Evolutionary conservation across 768 basidiomycete genomes (phyloP).

Genomic region (Agaricus bisporus): DNA sequence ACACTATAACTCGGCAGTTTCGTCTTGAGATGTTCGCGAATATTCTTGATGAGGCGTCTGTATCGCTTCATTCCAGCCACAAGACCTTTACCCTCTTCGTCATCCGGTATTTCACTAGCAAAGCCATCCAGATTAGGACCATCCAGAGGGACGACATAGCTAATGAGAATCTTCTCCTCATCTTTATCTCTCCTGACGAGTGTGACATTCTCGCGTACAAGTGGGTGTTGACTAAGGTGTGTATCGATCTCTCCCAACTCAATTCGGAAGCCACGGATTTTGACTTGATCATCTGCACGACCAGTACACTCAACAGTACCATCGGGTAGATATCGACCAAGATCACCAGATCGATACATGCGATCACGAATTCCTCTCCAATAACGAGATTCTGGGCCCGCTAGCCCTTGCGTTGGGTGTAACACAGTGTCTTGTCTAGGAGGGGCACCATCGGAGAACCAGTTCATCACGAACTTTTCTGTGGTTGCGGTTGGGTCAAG

Average conservation of each 20-base stretch:
- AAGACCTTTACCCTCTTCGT: constrained; percentile 53
- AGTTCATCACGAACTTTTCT: constrained; percentile 93
- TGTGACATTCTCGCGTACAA: constrained; percentile 97
- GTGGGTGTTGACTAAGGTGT: constrained; percentile 86
- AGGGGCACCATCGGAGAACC: constrained; percentile 59
- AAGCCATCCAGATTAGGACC: constrained; percentile 60
- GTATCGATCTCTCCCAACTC: constrained; percentile 98
- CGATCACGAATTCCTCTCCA: constrained; percentile 97
- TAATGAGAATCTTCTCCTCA: constrained; percentile 97
- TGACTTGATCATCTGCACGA: constrained; percentile 97
- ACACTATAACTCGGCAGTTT: constrained; percentile 94
- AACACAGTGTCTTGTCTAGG: constrained; percentile 67
- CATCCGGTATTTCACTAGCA: constrained; percentile 58
- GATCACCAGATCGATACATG: constrained; percentile 97
- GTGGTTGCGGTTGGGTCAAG: constrained; percentile 74
- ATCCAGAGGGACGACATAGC: constrained; percentile 91
- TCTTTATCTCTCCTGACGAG: constrained; percentile 96
- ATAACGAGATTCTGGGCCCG: constrained; percentile 68
- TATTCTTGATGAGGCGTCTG: constrained; percentile 83
- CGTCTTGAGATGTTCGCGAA: constrained; percentile 93
- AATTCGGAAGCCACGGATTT: constrained; percentile 98
- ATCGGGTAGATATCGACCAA: constrained; percentile 89
- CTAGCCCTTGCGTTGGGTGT: constrained; percentile 46
- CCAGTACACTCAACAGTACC: constrained; percentile 96
- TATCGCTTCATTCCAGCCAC: constrained; percentile 80